Conservation (phyloP, 805 yeast genomes). For the Sugiyamaella floridensis region DNA sequence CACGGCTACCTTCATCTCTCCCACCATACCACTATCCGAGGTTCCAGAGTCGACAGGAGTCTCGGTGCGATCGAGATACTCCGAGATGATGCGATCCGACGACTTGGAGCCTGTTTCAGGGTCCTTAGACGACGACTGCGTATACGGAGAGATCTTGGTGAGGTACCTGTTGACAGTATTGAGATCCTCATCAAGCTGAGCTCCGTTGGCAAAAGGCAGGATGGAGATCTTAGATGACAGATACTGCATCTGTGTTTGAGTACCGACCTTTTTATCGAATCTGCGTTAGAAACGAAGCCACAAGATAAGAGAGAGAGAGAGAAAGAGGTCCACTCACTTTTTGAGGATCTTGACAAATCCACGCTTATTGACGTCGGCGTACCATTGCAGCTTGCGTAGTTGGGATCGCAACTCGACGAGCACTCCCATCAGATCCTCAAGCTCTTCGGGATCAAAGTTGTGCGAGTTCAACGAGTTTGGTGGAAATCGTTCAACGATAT, state of each 20-base stretch:
- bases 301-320: too few species aligned
- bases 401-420: constrained; percentile 68
- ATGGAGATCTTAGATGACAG: constrained; percentile 63
- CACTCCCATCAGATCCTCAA: constrained; percentile 58
- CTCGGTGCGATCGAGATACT: not conserved
- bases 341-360: constrained; percentile 85
- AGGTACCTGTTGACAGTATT: constrained; percentile 25
- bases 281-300: constrained; percentile 11
- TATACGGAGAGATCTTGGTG: constrained; percentile 25
- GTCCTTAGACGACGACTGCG: not conserved
- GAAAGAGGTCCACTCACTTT: constrained; percentile 35
- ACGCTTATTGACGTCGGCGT: constrained; percentile 82
- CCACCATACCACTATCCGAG: constrained; percentile 5
- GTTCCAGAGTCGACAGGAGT: not conserved
- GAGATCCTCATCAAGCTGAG: constrained; percentile 49
- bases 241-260: constrained; percentile 49
- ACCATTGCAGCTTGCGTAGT: constrained; percentile 85
- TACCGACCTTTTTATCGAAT: constrained; percentile 75
- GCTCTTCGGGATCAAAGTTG: constrained; percentile 44
- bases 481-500: constrained; percentile 31
- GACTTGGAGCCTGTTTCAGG: not conserved
- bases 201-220: constrained; percentile 69
- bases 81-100: not conserved
- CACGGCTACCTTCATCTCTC: constrained; percentile 7
- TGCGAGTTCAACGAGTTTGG: constrained; percentile 18